These are phyloP conservation scores for Aspergillus eucalypticola DNA, from an alignment of 2,329 filamentous ascomycete genomes.

Conservation along the genomic window DNA sequence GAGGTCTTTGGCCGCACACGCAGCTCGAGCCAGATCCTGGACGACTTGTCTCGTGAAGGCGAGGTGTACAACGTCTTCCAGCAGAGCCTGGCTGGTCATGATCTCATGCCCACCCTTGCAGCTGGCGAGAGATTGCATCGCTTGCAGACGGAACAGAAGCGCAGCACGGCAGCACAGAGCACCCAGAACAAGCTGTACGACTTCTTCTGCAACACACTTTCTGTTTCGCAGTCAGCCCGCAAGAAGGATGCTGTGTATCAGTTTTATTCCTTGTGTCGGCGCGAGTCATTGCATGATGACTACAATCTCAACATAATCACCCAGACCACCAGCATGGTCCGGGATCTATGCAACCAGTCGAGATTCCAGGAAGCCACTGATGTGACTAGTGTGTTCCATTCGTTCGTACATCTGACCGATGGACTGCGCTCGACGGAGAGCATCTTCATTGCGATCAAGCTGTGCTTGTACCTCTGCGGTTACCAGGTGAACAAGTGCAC, in stretches of 20 bases:
- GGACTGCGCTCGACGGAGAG: slow-evolving; percentile 34
- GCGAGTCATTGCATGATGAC: slow-evolving; percentile 32
- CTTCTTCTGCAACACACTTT: slow-evolving; percentile 39
- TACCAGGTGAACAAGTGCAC: slow-evolving; percentile 34
- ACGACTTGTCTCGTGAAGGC: slow-evolving; percentile 46
- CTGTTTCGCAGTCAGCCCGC: slow-evolving; percentile 26
- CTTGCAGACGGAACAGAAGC: slow-evolving; percentile 35
- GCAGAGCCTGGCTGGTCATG: slow-evolving; percentile 33
- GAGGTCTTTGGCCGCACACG: slow-evolving; percentile 42
- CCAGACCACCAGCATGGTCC: slow-evolving; percentile 29
- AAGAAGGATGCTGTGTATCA: slow-evolving; percentile 32
- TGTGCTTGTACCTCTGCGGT: slow-evolving; percentile 39
- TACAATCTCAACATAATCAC: slow-evolving; percentile 35
- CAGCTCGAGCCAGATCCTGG: slow-evolving; percentile 44
- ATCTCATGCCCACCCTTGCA: slow-evolving; percentile 36
- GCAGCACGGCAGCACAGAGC: slow-evolving; percentile 28
- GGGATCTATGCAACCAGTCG: slow-evolving; percentile 31
- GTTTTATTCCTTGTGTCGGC: slow-evolving; percentile 36
- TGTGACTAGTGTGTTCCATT: slow-evolving; percentile 36
- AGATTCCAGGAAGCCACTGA: slow-evolving; percentile 38
- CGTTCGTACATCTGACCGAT: slow-evolving; percentile 37
- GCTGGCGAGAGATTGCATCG: slow-evolving; percentile 33
- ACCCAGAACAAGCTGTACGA: slow-evolving; percentile 38
- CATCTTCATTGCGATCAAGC: slow-evolving; percentile 38
- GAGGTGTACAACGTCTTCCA: slow-evolving; percentile 44